Evolutionary conservation across 768 basidiomycete genomes (phyloP).

Genomic region (Lactarius sanguifluus): DNA sequence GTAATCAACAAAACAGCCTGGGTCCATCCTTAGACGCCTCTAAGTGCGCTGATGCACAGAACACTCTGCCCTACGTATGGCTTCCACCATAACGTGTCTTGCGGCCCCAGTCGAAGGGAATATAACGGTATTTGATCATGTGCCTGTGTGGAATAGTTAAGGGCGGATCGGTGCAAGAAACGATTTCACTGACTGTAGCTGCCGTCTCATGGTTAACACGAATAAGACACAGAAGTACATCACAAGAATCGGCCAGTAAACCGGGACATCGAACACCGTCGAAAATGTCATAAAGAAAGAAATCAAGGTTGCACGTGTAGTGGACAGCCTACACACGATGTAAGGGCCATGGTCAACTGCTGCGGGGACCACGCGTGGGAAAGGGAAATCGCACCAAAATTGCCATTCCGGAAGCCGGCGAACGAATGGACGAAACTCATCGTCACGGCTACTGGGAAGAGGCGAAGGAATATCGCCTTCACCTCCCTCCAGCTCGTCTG

Average conservation of each 20-base stretch:
- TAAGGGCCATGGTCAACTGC: conserved; percentile 3
- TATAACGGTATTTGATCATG: conserved; percentile 98
- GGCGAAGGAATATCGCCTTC: conserved; percentile 48
- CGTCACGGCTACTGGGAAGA: conserved; percentile 73
- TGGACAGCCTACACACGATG: conserved; percentile 65
- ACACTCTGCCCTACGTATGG: conserved; percentile 41
- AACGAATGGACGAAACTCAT: conserved; percentile 97
- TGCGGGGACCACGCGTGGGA: conserved; percentile 8
- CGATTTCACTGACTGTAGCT: conserved; percentile 78
- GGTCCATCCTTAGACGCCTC: background rate
- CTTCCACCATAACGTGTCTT: conserved; percentile 79
- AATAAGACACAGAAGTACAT: conserved; percentile 97
- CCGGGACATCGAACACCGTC: conserved; percentile 89
- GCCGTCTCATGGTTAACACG: conserved; percentile 90
- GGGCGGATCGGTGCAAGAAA: background rate
- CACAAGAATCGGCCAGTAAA: conserved; percentile 98
- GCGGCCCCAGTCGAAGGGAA: conserved; percentile 93
- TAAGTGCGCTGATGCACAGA: background rate
- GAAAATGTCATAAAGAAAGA: conserved; percentile 81
- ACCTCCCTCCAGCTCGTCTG: conserved; percentile 93
- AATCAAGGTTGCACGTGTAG: conserved; percentile 85
- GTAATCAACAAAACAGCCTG: conserved; percentile 2
- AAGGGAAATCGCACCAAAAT: conserved; percentile 65
- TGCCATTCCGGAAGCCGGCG: conserved; percentile 95
- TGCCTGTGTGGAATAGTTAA: conserved; percentile 54